phyloP scores from a whole-genome alignment of 176 grass and related monocot genomes.

The Musa troglodytarum region DNA sequence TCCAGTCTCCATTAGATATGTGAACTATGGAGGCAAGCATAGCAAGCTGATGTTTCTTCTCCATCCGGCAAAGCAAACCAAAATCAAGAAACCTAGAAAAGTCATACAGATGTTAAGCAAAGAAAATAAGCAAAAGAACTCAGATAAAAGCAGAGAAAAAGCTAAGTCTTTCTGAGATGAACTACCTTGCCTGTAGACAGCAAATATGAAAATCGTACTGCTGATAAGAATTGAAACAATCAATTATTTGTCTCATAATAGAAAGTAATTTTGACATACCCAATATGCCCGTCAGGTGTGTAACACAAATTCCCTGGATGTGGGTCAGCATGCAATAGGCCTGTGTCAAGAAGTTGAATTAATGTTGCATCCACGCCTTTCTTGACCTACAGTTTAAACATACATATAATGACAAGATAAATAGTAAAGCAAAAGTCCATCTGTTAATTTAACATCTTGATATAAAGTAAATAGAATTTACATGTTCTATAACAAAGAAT shows the following conservation, averaged over 20 bases:
- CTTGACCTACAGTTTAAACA: slow-evolving; percentile 49
- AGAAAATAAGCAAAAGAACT: background rate
- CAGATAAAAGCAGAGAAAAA: background rate
- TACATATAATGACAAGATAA: slow-evolving; percentile 9
- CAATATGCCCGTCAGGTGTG: slow-evolving; percentile 71
- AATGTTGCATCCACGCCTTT: slow-evolving; percentile 80
- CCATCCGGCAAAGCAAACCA: slow-evolving; percentile 90
- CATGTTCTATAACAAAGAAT: background rate
- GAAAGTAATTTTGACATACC: slow-evolving; percentile 41
- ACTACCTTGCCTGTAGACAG: background rate
- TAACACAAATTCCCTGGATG: slow-evolving; percentile 89
- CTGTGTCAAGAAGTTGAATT: slow-evolving; percentile 93
- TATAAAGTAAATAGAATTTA: background rate
- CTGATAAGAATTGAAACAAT: background rate
- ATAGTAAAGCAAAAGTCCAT: slow-evolving; percentile 19
- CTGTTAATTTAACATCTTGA: background rate
- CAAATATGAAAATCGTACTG: background rate
- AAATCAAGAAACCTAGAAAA: slow-evolving; percentile 91
- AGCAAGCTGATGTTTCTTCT: slow-evolving; percentile 82
- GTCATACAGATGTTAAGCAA: slow-evolving; percentile 14
- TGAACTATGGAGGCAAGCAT: slow-evolving; percentile 86
- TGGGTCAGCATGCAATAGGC: slow-evolving; percentile 89
- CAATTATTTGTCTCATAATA: slow-evolving; percentile 10
- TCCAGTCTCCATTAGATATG: slow-evolving; percentile 92
- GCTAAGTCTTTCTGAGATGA: background rate